Conservation (phyloP, 2,329 filamentous ascomycete genomes). For the Phyllachora maydis region DNA sequence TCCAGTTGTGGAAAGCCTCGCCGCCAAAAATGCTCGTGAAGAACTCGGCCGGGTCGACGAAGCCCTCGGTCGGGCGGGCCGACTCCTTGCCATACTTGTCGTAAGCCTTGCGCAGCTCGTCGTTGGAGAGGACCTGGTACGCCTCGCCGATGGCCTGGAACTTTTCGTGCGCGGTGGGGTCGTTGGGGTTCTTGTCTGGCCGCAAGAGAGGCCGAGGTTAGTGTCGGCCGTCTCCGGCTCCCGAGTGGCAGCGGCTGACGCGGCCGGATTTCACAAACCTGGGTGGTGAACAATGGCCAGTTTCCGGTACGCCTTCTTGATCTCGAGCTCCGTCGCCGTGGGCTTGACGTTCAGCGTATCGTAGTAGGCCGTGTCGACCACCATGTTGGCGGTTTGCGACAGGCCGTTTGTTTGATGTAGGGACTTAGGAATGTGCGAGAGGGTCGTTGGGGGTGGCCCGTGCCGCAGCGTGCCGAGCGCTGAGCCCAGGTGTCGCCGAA, state of each 20-base stretch:
- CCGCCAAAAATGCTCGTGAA: slow-evolving; percentile 97
- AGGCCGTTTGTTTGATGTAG: background rate
- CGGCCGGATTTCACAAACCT: slow-evolving; percentile 28
- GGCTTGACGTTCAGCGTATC: slow-evolving; percentile 70
- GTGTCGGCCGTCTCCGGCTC: too few species aligned
- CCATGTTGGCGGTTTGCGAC: slow-evolving; percentile 33
- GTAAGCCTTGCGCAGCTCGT: slow-evolving; percentile 74
- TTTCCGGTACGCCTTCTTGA: slow-evolving; percentile 94
- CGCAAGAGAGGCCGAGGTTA: slow-evolving; percentile 3
- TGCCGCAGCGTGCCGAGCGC: too few species aligned
- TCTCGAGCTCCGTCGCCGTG: slow-evolving; percentile 74
- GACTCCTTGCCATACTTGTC: slow-evolving; percentile 95
- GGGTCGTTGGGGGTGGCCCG: too few species aligned
- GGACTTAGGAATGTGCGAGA: too few species aligned
- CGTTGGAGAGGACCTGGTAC: slow-evolving; percentile 68
- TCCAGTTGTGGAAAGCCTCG: slow-evolving; percentile 88
- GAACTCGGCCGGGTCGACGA: slow-evolving; percentile 92
- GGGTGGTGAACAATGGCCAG: slow-evolving; percentile 86
- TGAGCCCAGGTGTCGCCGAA: too few species aligned
- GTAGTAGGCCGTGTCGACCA: slow-evolving; percentile 76
- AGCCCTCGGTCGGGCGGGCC: slow-evolving; percentile 76
- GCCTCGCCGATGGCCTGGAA: slow-evolving; percentile 74
- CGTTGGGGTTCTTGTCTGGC: slow-evolving; percentile 89
- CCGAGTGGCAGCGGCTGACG: too few species aligned
- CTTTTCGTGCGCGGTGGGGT: slow-evolving; percentile 80